Evolutionary conservation across 148 eudicot genomes (phyloP), one percentile per base, ranked within the genome.

Genomic region (Limonium bicolor): DNA sequence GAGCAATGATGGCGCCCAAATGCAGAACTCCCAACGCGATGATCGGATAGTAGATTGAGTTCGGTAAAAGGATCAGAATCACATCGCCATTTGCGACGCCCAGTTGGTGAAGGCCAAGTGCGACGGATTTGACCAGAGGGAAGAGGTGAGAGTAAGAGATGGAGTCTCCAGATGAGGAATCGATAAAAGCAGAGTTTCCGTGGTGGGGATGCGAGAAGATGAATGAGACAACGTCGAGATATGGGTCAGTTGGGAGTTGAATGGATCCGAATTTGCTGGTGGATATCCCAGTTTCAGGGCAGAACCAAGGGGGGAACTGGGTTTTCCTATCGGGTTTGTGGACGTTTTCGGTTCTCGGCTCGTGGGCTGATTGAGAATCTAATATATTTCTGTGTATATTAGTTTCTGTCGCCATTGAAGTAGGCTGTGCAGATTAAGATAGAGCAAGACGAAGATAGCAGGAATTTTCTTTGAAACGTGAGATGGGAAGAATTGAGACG

Each of bases 51-150:
- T 60, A 78, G 6, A 84, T 25, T 3, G 95, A 90, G 61, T 84
- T 90, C 0, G 94, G 93, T 20, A 90, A 41, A 0, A 80, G 56
- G 55, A 84, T 60, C 52, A 90, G 67, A 14, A 73, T 74, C 1
- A 84, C 84, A 61, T 90, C 87, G 46, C 97, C 95, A 54, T 77
- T 58, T 4, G 71, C 60, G 39, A 84, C 37, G 5, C 94, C 94
- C 71, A 74, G 51, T 43, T 64, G 29, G 51, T 48, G 67, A 3
- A 88, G 78, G 3, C 81, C 78, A 44, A 45, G 52, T 20, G 92
- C 82, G 60, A 78, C 39, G 54, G 97, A 77, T 56, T 74, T 61
- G 10, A 88, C 79, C 28, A 68, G 55, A 3, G 64, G 55, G 31
- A 32, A 40, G 27, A 88, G 73, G 5, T 77, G 16, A 8, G 74